A percentile compares a stretch with the other conserved stretches of the same genome.
phyloP scores from a whole-genome alignment of 2,329 filamentous ascomycete species.

The Blumeriella jaapii region DNA sequence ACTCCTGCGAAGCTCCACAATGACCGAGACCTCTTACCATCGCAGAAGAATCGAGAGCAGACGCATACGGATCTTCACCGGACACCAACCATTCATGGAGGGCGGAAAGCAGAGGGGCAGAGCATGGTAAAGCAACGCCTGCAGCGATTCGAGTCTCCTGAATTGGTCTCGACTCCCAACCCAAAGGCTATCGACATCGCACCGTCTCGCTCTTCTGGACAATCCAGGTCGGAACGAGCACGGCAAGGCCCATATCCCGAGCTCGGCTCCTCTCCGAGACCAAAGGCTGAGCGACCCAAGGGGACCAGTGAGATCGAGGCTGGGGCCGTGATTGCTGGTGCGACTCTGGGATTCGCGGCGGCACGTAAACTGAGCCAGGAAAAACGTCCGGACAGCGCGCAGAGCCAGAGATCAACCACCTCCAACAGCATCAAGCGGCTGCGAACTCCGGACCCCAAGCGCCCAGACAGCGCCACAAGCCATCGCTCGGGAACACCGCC shows the following conservation, averaged over 20 bases:
- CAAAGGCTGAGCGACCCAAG: constrained; percentile 19
- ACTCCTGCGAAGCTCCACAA: constrained; percentile 8
- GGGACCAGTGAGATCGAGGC: constrained; percentile 18
- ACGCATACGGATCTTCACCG: constrained; percentile 15
- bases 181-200: neutral
- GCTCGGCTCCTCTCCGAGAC: constrained; percentile 16
- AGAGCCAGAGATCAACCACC: constrained; percentile 21
- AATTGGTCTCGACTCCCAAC: neutral
- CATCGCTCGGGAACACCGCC: constrained; percentile 50
- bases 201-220: neutral
- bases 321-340: constrained; percentile 19
- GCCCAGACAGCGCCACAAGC: constrained; percentile 51
- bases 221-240: constrained; percentile 6
- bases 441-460: constrained; percentile 28
- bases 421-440: constrained; percentile 26
- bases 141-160: constrained; percentile 11
- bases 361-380: constrained; percentile 24
- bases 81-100: constrained; percentile 14
- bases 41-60: constrained; percentile 11
- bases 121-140: constrained; percentile 19
- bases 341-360: constrained; percentile 23
- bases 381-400: constrained; percentile 21
- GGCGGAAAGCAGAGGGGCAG: constrained; percentile 6
- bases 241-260: constrained; percentile 23
- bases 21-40: constrained; percentile 12